Evolutionary conservation across 371 early-diverging fungal species (phyloP), one percentile per base, ranked within the genome.

Genomic region (Rhizopus microsporus): DNA sequence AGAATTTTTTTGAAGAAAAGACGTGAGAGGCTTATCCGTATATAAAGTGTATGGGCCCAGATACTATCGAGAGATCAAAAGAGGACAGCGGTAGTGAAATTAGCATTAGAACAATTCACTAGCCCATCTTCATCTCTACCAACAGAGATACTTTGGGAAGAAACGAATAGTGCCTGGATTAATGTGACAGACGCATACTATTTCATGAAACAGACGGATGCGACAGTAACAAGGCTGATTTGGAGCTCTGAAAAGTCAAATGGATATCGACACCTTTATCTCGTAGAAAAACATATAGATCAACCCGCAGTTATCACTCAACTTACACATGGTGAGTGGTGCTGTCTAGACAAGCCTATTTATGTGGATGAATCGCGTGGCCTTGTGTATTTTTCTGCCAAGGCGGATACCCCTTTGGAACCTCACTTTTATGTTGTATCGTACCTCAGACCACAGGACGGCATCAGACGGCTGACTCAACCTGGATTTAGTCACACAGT

Each of bases 331-430:
- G 87, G 87, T 1, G 63, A 72, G 9, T 87, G 87, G 78, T 80
- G 83, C 17, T 80, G 88, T 6, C 57, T 79, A 7, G 89, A 90
- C 60, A 62, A 71, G 52, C 80, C 81, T 0, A 71, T 91, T 42
- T 78, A 64, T 54, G 87, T 91, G 5, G 93, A 93, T 57, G 75
- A 77, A 32, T 29, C 46, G 7, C 60, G 82, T 2, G 52, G 75
- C 10, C 74, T 88, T 4, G 88, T 91, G 8, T 93, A 87, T 61
- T 90, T 90, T 54, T 78, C 72, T 23, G 93, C 83, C 4, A 88
- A 85, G 45, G 68, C 69, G 30, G 88, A 90, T 42, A 78, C 83
- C 0, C 85, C 88, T 1, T 59, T 89, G 2, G 91, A 91, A 60
- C 57, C 75, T 0, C 90, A 91, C 53, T 71, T 92, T 8, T 92